Conservation (phyloP, 148 eudicot genomes). For the Camellia sinensis region DNA sequence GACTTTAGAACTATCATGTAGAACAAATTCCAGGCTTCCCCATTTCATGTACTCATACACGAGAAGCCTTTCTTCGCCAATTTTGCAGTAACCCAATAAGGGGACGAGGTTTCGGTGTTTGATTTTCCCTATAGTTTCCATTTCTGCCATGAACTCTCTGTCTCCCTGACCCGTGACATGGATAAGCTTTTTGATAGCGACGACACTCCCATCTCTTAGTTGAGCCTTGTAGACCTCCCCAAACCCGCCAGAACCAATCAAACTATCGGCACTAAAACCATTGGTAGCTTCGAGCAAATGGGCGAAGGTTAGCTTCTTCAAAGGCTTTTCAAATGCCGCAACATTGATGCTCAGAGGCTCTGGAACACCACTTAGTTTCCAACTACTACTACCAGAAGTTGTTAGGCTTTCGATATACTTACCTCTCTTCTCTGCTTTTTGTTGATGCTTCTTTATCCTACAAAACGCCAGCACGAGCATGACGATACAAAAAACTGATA, state of each 20-base stretch:
- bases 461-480: slow-evolving; percentile 33
- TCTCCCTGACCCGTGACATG: slow-evolving; percentile 52
- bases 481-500: slow-evolving; percentile 28
- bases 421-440: slow-evolving; percentile 28
- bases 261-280: slow-evolving; percentile 44
- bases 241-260: slow-evolving; percentile 56
- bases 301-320: slow-evolving; percentile 47
- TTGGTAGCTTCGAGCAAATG: slow-evolving; percentile 52
- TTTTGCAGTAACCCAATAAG: slow-evolving; percentile 48
- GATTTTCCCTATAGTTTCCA: slow-evolving; percentile 55
- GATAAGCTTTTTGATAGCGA: slow-evolving; percentile 51
- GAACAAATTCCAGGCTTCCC: slow-evolving; percentile 49
- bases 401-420: slow-evolving; percentile 51
- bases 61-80: slow-evolving; percentile 54
- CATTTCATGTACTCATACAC: slow-evolving; percentile 62
- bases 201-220: slow-evolving; percentile 40
- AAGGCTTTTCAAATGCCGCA: slow-evolving; percentile 51
- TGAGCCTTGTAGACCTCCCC: slow-evolving; percentile 59
- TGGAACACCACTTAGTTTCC: slow-evolving; percentile 45
- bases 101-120: slow-evolving; percentile 54
- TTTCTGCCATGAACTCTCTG: slow-evolving; percentile 54
- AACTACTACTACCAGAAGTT: slow-evolving; percentile 50
- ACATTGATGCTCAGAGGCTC: slow-evolving; percentile 59
- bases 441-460: slow-evolving; percentile 22
- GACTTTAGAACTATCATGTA: slow-evolving; percentile 33